A percentile compares a stretch with the other conserved stretches of the same genome.
These are phyloP conservation scores for Paramecium tetraurelia DNA, from an alignment of 73 alveolate species.

Conservation along the genomic window DNA sequence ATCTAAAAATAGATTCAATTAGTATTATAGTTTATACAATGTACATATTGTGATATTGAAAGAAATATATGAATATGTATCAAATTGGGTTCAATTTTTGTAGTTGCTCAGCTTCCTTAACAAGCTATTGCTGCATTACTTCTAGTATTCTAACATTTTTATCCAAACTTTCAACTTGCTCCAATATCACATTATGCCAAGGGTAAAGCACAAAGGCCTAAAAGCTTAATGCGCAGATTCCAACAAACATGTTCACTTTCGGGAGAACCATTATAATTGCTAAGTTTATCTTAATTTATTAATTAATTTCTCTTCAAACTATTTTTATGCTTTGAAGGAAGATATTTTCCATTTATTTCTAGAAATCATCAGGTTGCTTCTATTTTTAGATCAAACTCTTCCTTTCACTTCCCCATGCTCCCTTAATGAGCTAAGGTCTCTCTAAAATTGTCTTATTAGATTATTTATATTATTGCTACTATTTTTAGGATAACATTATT, in stretches of 20 bases:
- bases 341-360: neutral
- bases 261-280: slow-evolving; percentile 13
- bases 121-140: neutral
- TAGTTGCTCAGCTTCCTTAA: slow-evolving; percentile 14
- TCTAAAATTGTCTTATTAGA: neutral
- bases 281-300: neutral
- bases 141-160: neutral
- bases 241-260: slow-evolving; percentile 12
- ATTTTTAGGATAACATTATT: neutral
- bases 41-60: neutral
- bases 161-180: slow-evolving; percentile 3
- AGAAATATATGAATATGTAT: neutral
- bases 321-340: neutral
- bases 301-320: neutral
- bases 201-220: slow-evolving; percentile 6
- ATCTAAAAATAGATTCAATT: neutral
- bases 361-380: neutral
- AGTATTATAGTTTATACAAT: neutral
- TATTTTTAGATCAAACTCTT: neutral
- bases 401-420: neutral
- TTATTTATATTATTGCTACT: neutral
- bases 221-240: neutral
- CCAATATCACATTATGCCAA: slow-evolving; percentile 10
- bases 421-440: neutral
- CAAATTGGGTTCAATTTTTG: neutral